phyloP scores from a whole-genome alignment of 768 basidiomycete species.

The Tephrocybe sp. region DNA sequence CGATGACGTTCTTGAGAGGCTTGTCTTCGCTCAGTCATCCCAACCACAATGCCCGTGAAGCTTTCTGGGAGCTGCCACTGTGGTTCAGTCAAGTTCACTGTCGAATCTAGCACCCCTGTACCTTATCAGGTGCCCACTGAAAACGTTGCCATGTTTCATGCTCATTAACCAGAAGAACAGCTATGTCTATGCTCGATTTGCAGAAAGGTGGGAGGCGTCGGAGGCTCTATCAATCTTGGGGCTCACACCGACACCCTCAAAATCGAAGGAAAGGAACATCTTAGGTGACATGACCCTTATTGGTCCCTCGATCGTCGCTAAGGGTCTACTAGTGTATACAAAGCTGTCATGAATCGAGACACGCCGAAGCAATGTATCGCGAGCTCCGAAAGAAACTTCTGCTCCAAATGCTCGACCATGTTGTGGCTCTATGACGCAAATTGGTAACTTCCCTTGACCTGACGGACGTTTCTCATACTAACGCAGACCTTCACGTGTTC shows the following conservation, averaged over 20 bases:
- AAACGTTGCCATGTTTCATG: neutral
- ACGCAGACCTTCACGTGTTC: neutral
- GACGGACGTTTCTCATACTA: neutral
- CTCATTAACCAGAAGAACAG: conserved; percentile 28
- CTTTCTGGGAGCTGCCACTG: conserved; percentile 56
- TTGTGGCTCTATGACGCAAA: conserved; percentile 58
- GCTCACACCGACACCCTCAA: conserved; percentile 49
- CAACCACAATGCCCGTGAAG: conserved; percentile 52
- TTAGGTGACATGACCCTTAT: conserved; percentile 41
- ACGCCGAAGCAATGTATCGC: conserved; percentile 45
- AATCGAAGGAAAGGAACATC: conserved; percentile 50
- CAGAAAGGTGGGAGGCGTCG: conserved; percentile 64
- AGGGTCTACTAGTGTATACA: conserved; percentile 55
- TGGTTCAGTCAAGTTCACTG: conserved; percentile 44
- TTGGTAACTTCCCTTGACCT: conserved; percentile 35
- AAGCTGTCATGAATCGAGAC: conserved; percentile 57
- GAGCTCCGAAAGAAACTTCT: conserved; percentile 61
- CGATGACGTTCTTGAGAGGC: no score
- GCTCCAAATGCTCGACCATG: conserved; percentile 62
- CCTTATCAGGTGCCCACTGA: conserved; percentile 64
- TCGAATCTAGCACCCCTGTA: conserved; percentile 54
- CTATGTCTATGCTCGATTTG: conserved; percentile 69
- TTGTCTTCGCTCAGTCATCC: no score
- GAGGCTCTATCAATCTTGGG: conserved; percentile 67
- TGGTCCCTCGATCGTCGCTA: no score